Evolutionary conservation across 352 stramenopile genomes (phyloP).

Genomic region (Phytophthora litchii): DNA sequence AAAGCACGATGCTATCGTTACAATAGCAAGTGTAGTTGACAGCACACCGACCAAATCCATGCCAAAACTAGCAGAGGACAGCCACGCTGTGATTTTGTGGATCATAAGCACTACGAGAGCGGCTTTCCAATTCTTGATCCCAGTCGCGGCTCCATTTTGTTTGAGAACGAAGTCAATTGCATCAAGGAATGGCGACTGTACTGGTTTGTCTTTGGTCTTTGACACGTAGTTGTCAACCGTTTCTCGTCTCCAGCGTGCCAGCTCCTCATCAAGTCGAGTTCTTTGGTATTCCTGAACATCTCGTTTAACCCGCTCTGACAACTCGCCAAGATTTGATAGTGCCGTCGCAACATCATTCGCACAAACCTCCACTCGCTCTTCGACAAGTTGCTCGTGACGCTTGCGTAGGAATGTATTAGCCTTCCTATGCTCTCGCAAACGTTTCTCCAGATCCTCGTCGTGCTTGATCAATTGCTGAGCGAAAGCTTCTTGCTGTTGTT

Average conservation of each 20-base stretch:
- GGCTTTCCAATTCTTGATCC: constrained; percentile 21
- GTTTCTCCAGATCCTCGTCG: constrained; percentile 14
- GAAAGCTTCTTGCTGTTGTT: constrained; percentile 21
- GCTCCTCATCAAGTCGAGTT: constrained; percentile 21
- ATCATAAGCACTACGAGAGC: constrained; percentile 15
- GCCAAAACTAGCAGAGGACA: constrained; percentile 16
- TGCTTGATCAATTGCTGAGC: constrained; percentile 15
- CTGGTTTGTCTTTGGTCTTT: background rate
- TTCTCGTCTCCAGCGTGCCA: constrained; percentile 10
- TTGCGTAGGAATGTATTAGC: constrained; percentile 3
- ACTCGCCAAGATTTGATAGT: constrained; percentile 14
- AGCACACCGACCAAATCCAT: constrained; percentile 11
- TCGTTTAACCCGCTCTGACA: constrained; percentile 23
- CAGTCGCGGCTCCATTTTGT: constrained; percentile 14
- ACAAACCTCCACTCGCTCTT: constrained; percentile 14
- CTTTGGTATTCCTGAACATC: constrained; percentile 22
- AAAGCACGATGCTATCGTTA: constrained; percentile 13
- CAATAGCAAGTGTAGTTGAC: constrained; percentile 8
- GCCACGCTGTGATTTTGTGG: constrained; percentile 19
- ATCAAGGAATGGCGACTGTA: constrained; percentile 10
- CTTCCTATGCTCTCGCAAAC: constrained; percentile 14
- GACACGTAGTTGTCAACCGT: background rate
- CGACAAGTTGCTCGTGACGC: constrained; percentile 16
- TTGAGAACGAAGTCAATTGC: constrained; percentile 15
- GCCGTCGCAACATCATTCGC: constrained; percentile 15